phyloP scores from a whole-genome alignment of 768 basidiomycete species.

The Termitomyces titanicus region DNA sequence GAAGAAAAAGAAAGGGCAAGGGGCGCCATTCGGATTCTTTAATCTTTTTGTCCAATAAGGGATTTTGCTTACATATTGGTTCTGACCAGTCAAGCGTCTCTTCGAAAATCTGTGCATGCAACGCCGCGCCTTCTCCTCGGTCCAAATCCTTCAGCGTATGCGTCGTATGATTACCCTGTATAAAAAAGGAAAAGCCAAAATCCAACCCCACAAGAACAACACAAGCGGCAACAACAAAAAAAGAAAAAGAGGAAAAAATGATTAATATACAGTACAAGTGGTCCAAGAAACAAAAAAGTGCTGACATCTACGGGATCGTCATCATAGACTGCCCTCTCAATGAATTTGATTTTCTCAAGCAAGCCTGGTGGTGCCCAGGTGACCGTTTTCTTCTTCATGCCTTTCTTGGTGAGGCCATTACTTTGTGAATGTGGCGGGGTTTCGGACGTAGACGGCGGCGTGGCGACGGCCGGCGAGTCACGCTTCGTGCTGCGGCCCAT shows the following conservation, averaged over 20 bases:
- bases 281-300: conserved; percentile 38
- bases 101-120: conserved; percentile 82
- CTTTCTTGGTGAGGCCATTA: conserved; percentile 31
- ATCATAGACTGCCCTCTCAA: conserved; percentile 86
- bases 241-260: conserved; percentile 28
- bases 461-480: conserved; percentile 60
- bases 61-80: conserved; percentile 63
- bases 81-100: conserved; percentile 86
- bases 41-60: conserved; percentile 12
- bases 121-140: conserved; percentile 80
- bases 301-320: conserved; percentile 88
- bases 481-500: conserved; percentile 58
- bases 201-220: too few relatives aligned
- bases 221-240: conserved; percentile 21
- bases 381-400: conserved; percentile 74
- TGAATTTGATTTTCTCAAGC: conserved; percentile 73
- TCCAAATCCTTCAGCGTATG: conserved; percentile 84
- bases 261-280: conserved; percentile 52
- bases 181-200: too few relatives aligned
- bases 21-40: conserved; percentile 16
- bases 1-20: conserved; percentile 15
- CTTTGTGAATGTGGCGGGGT: conserved; percentile 23
- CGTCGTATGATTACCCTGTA: conserved; percentile 67
- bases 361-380: conserved; percentile 73
- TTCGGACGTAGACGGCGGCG: conserved; percentile 44